Percentiles rank a stretch among this genome's conserved stretches.
Conservation (phyloP, 192 early-diverging fungal genomes). For the Rhizoclosmatium globosum region DNA sequence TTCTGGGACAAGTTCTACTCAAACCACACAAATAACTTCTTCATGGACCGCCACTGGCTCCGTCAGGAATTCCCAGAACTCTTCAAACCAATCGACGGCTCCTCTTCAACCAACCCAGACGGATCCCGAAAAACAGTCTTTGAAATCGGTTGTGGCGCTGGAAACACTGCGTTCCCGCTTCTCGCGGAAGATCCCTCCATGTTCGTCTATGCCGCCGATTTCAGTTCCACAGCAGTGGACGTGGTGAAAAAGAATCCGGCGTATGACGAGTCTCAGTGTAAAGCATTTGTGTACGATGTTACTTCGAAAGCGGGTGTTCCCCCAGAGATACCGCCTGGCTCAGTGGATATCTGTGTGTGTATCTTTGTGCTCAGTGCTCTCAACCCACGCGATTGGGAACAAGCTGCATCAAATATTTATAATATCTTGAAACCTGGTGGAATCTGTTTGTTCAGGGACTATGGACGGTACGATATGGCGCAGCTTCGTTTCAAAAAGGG, state of each 20-base stretch:
- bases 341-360: conserved; percentile 89
- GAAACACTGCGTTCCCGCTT: conserved; percentile 82
- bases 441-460: conserved; percentile 88
- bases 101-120: conserved; percentile 27
- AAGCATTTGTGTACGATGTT: conserved; percentile 96
- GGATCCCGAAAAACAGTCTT: conserved; percentile 59
- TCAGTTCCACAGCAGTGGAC: conserved; percentile 86
- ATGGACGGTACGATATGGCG: conserved; percentile 97
- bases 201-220: conserved; percentile 94
- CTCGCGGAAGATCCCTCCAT: conserved; percentile 75
- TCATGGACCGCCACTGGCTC: conserved; percentile 72
- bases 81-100: conserved; percentile 44
- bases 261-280: conserved; percentile 76
- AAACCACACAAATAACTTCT: conserved; percentile 64
- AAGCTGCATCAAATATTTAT: conserved; percentile 82
- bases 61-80: conserved; percentile 61
- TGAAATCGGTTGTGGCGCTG: conserved; percentile 98
- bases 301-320: conserved; percentile 73
- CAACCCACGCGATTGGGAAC: conserved; percentile 80
- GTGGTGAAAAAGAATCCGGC: conserved; percentile 78
- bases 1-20: conserved; percentile 70
- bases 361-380: conserved; percentile 97
- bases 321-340: conserved; percentile 75
- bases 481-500: conserved; percentile 96
- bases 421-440: conserved; percentile 90